Evolutionary conservation across 2,329 filamentous ascomycete genomes (phyloP).

Genomic region (Xylariomycetidae sp.): DNA sequence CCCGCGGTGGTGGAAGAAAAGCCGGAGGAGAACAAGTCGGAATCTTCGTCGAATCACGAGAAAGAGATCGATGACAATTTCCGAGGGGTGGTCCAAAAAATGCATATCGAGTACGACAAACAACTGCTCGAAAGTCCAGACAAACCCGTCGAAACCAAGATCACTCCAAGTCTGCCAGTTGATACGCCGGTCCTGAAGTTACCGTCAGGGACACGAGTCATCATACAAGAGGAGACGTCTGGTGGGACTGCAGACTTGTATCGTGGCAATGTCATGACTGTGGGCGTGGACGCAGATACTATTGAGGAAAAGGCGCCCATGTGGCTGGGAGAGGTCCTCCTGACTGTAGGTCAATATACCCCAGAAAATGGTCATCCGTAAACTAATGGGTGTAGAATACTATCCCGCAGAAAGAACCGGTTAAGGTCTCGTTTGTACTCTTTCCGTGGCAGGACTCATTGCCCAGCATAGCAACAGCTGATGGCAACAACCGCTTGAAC

Average conservation of each 20-base stretch:
- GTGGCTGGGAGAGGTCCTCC: conserved; percentile 86
- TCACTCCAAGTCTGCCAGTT: conserved; percentile 64
- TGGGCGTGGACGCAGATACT: conserved; percentile 72
- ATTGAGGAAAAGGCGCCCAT: conserved; percentile 84
- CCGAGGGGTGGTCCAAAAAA: conserved; percentile 65
- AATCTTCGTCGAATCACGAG: conserved; percentile 60
- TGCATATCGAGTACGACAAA: conserved; percentile 69
- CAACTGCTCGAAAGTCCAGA: conserved; percentile 53
- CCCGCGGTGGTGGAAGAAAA: conserved; percentile 73
- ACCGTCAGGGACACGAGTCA: conserved; percentile 61
- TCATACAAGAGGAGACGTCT: conserved; percentile 64
- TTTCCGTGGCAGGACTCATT: conserved; percentile 74
- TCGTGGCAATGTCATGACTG: conserved; percentile 75
- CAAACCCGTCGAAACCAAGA: conserved; percentile 53
- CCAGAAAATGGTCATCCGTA: not conserved
- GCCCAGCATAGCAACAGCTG: conserved; percentile 67
- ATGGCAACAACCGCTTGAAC: conserved; percentile 86
- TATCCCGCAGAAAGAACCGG: conserved; percentile 80
- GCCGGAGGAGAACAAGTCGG: conserved; percentile 55
- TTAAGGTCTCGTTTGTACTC: conserved; percentile 93
- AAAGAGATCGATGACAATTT: conserved; percentile 74
- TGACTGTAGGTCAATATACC: conserved; percentile 47
- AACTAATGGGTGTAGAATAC: conserved; percentile 53
- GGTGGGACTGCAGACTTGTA: conserved; percentile 81
- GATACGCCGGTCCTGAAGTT: conserved; percentile 75